Evolutionary conservation across 179 eudicot genomes (phyloP).

Genomic region (Spergularia azorica): DNA sequence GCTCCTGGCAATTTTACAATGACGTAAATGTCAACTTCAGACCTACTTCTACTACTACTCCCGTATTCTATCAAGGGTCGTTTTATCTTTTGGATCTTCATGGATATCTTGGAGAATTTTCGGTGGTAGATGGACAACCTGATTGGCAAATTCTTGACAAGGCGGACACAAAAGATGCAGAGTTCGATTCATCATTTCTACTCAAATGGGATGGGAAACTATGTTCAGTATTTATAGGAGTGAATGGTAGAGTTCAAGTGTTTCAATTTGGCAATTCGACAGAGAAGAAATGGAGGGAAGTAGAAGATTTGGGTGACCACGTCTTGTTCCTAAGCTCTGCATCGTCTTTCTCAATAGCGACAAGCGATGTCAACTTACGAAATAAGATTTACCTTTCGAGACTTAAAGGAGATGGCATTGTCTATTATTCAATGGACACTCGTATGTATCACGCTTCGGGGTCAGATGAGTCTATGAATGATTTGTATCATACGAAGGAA

Average conservation of each 20-base stretch:
- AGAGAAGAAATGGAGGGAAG: not conserved
- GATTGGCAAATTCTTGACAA: conserved; percentile 4
- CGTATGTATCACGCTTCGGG: not conserved
- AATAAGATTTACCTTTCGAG: conserved; percentile 17
- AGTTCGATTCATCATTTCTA: conserved; percentile 3
- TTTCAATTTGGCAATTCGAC: not conserved
- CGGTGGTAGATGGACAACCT: not conserved
- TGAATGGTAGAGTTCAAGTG: conserved; percentile 4
- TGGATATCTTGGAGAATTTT: conserved; percentile 10
- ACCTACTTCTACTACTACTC: not conserved
- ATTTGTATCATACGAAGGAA: not conserved
- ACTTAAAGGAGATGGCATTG: not conserved
- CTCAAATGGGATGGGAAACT: conserved; percentile 1
- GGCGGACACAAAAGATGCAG: not conserved
- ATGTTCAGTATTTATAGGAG: conserved; percentile 8
- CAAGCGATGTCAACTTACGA: not conserved
- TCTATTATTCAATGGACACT: conserved; percentile 4
- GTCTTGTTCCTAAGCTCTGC: conserved; percentile 4
- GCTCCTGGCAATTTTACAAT: not conserved
- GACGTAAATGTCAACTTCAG: too few relatives aligned
- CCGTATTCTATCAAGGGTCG: not conserved
- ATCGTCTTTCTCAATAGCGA: not conserved
- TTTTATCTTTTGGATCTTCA: not conserved
- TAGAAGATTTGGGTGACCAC: not conserved
- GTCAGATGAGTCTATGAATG: not conserved